A percentile compares a stretch with the other conserved stretches of the same genome.
Evolutionary conservation across 2,329 filamentous ascomycete genomes (phyloP).

Genomic region (Zymoseptoria passerinii): DNA sequence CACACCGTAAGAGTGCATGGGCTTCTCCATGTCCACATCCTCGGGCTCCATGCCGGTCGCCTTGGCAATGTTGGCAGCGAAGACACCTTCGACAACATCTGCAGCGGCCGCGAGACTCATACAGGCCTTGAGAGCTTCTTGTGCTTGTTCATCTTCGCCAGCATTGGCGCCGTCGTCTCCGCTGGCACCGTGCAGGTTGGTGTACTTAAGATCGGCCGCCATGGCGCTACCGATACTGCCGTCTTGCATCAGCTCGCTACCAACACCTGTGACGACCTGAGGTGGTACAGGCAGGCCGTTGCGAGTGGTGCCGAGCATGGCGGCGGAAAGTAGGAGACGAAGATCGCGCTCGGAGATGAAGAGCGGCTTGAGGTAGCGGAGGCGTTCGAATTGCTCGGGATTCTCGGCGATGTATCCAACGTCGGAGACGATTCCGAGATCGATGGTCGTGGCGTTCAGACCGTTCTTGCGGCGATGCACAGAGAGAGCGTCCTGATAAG

Average conservation of each 20-base stretch:
- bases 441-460: slow-evolving; percentile 20
- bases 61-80: background rate
- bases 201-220: slow-evolving; percentile 1
- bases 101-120: background rate
- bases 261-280: slow-evolving; percentile 2
- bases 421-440: slow-evolving; percentile 25
- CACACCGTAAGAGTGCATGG: slow-evolving; percentile 3
- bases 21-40: slow-evolving; percentile 2
- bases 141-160: background rate
- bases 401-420: slow-evolving; percentile 17
- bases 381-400: slow-evolving; percentile 3
- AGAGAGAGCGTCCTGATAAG: slow-evolving; percentile 20
- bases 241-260: slow-evolving; percentile 3
- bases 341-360: slow-evolving; percentile 4
- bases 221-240: background rate
- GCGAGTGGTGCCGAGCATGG: slow-evolving; percentile 1
- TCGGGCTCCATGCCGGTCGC: slow-evolving; percentile 2
- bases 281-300: background rate
- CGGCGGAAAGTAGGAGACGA: background rate
- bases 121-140: background rate
- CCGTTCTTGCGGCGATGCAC: slow-evolving; percentile 21
- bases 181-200: background rate
- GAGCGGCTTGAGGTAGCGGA: background rate
- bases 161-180: background rate
- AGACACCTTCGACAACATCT: background rate